These are phyloP conservation scores for Tetraselmis striata DNA, from an alignment of 139 green algal species.

Conservation along the genomic window DNA sequence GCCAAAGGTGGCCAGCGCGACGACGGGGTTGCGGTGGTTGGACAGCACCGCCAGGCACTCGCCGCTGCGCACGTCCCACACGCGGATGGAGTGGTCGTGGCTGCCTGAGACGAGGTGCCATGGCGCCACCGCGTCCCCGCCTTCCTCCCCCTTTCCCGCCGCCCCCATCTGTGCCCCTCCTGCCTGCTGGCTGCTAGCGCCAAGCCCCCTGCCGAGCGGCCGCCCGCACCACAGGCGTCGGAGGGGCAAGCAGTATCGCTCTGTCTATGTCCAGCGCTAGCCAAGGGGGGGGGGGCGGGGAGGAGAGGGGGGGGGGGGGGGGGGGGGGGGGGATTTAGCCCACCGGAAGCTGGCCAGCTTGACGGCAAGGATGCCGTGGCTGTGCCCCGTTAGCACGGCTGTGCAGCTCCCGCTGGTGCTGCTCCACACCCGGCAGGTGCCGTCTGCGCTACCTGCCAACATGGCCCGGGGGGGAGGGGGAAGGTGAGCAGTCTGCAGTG, in stretches of 20 bases:
- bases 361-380: background rate
- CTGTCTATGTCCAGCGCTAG: no score
- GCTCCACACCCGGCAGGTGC: background rate
- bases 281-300: no score
- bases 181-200: no score
- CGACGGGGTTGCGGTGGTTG: background rate
- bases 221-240: no score
- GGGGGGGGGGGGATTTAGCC: background rate
- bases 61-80: background rate
- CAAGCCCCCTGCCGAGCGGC: no score
- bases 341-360: background rate
- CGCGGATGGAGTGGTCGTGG: background rate
- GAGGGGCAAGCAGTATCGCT: no score
- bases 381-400: background rate
- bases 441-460: background rate
- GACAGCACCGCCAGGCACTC: background rate
- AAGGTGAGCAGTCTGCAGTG: no score
- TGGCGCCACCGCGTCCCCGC: no score
- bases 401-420: background rate
- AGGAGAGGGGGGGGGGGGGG: no score
- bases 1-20: background rate
- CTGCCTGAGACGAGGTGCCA: background rate
- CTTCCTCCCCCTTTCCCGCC: no score
- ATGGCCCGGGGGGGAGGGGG: no score
- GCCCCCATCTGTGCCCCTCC: no score